phyloP scores from a whole-genome alignment of 805 yeast genomes.

The Brettanomyces sp. region DNA sequence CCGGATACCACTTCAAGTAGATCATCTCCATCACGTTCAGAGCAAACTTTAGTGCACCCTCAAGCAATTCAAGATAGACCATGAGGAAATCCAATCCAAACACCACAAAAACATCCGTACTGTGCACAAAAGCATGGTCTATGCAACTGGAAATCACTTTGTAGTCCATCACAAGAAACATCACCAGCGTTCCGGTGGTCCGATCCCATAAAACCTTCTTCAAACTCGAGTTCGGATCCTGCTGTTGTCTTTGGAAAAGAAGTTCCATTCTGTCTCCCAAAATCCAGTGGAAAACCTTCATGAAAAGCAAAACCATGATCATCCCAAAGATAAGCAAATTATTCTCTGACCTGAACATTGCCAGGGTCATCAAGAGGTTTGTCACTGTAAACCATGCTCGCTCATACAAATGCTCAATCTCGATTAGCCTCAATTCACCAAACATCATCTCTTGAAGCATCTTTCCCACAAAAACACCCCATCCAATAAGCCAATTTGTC shows the following conservation, averaged over 20 bases:
- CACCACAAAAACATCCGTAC: constrained; percentile 49
- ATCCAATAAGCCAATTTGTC: constrained; percentile 34
- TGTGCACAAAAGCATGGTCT: constrained; percentile 42
- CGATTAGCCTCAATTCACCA: constrained; percentile 69
- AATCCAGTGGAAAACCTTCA: constrained; percentile 74
- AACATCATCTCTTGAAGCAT: constrained; percentile 46
- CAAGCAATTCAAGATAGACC: constrained; percentile 43
- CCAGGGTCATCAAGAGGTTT: constrained; percentile 48
- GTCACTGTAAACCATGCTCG: constrained; percentile 56
- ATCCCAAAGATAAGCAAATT: constrained; percentile 32
- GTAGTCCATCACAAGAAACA: constrained; percentile 43
- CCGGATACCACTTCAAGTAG: constrained; percentile 32
- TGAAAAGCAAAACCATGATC: constrained; percentile 32
- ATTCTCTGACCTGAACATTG: constrained; percentile 42
- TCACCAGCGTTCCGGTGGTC: constrained; percentile 33
- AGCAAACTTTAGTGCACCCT: constrained; percentile 34
- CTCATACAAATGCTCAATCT: constrained; percentile 64
- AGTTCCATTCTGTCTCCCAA: constrained; percentile 40
- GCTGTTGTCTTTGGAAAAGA: constrained; percentile 33
- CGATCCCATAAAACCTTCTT: constrained; percentile 25
- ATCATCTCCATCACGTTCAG: constrained; percentile 50
- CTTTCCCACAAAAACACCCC: constrained; percentile 32
- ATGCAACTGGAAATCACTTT: constrained; percentile 44
- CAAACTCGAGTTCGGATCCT: constrained; percentile 11
- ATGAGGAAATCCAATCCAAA: constrained; percentile 74